Percentiles rank a stretch among this genome's conserved stretches.
These are phyloP conservation scores for Cercophora samala DNA, from an alignment of 495 filamentous ascomycete species.

Conservation along the genomic window DNA sequence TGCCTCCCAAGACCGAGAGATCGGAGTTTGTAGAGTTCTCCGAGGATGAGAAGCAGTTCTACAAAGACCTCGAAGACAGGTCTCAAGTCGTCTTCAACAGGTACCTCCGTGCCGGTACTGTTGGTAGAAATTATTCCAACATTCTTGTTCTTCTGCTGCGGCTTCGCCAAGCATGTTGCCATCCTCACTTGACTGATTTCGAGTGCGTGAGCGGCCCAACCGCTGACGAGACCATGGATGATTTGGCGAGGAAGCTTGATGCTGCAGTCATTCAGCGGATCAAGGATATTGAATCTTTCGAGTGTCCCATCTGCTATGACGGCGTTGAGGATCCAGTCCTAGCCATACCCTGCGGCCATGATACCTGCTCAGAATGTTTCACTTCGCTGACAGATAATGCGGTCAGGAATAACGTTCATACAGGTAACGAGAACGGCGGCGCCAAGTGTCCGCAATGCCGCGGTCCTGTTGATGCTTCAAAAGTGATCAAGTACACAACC, in stretches of 20 bases:
- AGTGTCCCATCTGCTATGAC: conserved; percentile 82
- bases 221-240: conserved; percentile 55
- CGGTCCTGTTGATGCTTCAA: conserved; percentile 57
- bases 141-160: conserved; percentile 83
- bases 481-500: conserved; percentile 66
- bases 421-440: conserved; percentile 56
- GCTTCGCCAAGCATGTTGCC: conserved; percentile 87
- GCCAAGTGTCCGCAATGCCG: conserved; percentile 77
- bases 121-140: conserved; percentile 77
- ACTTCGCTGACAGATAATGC: conserved; percentile 62
- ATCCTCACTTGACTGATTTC: conserved; percentile 84
- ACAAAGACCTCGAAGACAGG: conserved; percentile 64
- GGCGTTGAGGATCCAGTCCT: conserved; percentile 70
- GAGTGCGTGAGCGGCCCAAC: conserved; percentile 49
- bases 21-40: conserved; percentile 68
- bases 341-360: conserved; percentile 82
- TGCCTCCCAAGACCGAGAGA: conserved; percentile 68
- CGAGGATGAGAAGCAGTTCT: conserved; percentile 68
- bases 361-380: conserved; percentile 76
- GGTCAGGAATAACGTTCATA: conserved; percentile 46
- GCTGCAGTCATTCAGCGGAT: conserved; percentile 64
- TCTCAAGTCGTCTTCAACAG: conserved; percentile 72
- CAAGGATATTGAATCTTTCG: conserved; percentile 55
- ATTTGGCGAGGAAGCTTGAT: conserved; percentile 62
- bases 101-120: conserved; percentile 66